A percentile compares a stretch with the other conserved stretches of the same genome.
Conservation (phyloP, 192 early-diverging fungal genomes). For the Paraglomus occultum region DNA sequence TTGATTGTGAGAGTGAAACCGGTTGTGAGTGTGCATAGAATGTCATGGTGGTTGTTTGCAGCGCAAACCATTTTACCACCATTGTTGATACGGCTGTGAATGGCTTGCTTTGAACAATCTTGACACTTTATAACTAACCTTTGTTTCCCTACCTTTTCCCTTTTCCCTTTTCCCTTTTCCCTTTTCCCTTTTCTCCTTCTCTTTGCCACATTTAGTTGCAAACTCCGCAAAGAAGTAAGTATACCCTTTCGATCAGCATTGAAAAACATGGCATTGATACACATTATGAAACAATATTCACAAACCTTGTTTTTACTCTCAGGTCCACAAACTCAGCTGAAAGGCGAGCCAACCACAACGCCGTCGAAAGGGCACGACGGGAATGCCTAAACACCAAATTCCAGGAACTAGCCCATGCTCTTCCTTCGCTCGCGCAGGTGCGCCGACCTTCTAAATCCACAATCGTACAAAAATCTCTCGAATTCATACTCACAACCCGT, state of each 20-base stretch:
- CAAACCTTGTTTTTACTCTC: neutral
- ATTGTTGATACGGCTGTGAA: neutral
- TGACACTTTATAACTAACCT: neutral
- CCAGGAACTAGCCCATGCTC: constrained; percentile 77
- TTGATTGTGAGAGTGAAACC: too few species aligned
- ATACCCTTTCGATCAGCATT: neutral
- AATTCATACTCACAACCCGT: constrained; percentile 46
- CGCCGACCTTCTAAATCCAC: constrained; percentile 79
- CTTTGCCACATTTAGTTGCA: neutral
- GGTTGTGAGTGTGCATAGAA: too few species aligned
- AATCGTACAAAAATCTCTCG: constrained; percentile 77
- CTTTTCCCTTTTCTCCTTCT: neutral
- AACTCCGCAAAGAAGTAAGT: constrained; percentile 25
- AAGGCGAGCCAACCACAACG: constrained; percentile 76
- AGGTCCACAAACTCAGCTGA: constrained; percentile 49
- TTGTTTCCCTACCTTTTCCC: neutral
- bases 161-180: neutral
- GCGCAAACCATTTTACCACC: neutral
- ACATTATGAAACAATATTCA: too few species aligned
- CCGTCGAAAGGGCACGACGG: constrained; percentile 76
- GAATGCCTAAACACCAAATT: constrained; percentile 79
- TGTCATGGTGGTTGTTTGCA: too few species aligned
- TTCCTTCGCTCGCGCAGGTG: constrained; percentile 68
- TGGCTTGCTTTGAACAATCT: neutral
- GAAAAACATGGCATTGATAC: too few species aligned